phyloP scores from a whole-genome alignment of 495 filamentous ascomycete genomes.

The Xylaria venustula region DNA sequence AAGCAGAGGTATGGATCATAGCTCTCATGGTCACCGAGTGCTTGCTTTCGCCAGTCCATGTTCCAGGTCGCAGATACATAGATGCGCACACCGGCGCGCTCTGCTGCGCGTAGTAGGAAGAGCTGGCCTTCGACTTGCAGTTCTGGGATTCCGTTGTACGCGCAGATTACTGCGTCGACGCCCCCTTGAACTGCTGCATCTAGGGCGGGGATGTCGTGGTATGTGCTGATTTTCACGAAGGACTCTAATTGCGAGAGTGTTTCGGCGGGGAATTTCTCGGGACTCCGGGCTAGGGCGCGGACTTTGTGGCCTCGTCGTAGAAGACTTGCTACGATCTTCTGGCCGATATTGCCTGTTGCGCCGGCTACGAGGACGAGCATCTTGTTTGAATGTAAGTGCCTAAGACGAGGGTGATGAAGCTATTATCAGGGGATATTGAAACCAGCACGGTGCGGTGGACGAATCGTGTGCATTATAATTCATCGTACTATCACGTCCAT shows the following conservation, averaged over 20 bases:
- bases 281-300: slow-evolving; percentile 16
- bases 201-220: slow-evolving; percentile 25
- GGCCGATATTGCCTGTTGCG: slow-evolving; percentile 26
- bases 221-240: slow-evolving; percentile 14
- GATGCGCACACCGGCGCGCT: slow-evolving; percentile 24
- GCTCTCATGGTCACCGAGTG: slow-evolving; percentile 21
- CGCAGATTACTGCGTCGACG: slow-evolving; percentile 29
- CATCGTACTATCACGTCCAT: too few species aligned
- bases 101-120: slow-evolving; percentile 30
- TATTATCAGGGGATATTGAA: too few species aligned
- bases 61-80: slow-evolving; percentile 25
- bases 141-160: slow-evolving; percentile 20
- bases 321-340: slow-evolving; percentile 7
- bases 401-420: neutral
- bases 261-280: slow-evolving; percentile 11
- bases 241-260: slow-evolving; percentile 16
- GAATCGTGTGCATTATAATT: too few species aligned
- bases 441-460: too few species aligned
- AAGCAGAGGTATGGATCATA: slow-evolving; percentile 25
- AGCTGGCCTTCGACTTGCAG: slow-evolving; percentile 29
- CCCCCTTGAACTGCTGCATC: slow-evolving; percentile 15
- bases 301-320: slow-evolving; percentile 20
- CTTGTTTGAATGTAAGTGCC: neutral
- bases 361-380: slow-evolving; percentile 22
- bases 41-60: slow-evolving; percentile 18